Conservation (phyloP, 2,329 filamentous ascomycete genomes). For the Phaeophleospora eucalypticola region DNA sequence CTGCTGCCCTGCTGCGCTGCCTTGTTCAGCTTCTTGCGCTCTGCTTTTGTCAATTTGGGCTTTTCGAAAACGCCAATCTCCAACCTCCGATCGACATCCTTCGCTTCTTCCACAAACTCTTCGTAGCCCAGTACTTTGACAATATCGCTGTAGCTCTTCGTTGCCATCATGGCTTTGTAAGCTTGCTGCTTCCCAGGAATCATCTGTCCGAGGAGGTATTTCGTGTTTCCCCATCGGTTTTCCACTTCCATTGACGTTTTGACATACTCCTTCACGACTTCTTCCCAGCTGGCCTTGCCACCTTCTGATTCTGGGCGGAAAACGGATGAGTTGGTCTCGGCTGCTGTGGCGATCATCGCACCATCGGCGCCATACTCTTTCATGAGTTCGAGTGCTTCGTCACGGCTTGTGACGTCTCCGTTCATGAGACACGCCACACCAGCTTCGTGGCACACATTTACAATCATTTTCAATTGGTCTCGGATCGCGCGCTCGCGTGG, state of each 20-base stretch:
- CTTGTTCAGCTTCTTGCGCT: constrained; percentile 42
- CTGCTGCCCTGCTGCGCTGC: constrained; percentile 37
- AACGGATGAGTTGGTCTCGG: constrained; percentile 85
- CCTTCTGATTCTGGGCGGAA: constrained; percentile 69
- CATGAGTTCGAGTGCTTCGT: constrained; percentile 68
- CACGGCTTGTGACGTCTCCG: constrained; percentile 76
- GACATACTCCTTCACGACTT: constrained; percentile 74
- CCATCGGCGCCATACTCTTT: constrained; percentile 81
- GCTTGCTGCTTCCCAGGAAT: constrained; percentile 71
- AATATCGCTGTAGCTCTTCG: constrained; percentile 67
- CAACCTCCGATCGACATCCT: constrained; percentile 60
- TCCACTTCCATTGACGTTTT: constrained; percentile 68
- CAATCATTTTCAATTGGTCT: constrained; percentile 75
- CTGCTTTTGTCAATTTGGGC: constrained; percentile 45
- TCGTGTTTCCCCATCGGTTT: constrained; percentile 89
- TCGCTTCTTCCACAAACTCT: constrained; percentile 60
- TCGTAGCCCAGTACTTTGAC: constrained; percentile 61
- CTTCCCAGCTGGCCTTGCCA: constrained; percentile 67
- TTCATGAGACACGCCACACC: constrained; percentile 96
- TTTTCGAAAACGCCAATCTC: constrained; percentile 48
- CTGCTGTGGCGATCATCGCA: constrained; percentile 93
- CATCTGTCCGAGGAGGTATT: constrained; percentile 81
- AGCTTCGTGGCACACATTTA: constrained; percentile 70
- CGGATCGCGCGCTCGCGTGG: constrained; percentile 83
- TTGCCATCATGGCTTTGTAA: constrained; percentile 58